A percentile compares a stretch with the other conserved stretches of the same genome.
Evolutionary conservation across 1,284 basidiomycete species (phyloP).

Genomic region (Pseudomicrostroma phylloplanum): DNA sequence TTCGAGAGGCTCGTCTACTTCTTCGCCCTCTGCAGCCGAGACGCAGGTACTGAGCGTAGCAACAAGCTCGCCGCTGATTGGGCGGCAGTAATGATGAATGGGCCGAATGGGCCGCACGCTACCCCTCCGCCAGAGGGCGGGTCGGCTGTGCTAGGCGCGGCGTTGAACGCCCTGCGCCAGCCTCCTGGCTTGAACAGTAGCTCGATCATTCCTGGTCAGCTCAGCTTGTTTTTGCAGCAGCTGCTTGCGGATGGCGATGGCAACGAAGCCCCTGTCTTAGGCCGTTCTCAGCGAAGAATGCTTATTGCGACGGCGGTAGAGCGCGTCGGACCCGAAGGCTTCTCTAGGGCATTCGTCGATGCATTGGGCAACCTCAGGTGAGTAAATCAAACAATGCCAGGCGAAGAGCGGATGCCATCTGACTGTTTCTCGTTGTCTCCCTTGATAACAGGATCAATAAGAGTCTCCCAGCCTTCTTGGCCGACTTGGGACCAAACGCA

Average conservation of each 20-base stretch:
- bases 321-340: slow-evolving; percentile 41
- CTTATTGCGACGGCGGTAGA: slow-evolving; percentile 42
- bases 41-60: slow-evolving; percentile 16
- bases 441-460: slow-evolving; percentile 6
- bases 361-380: slow-evolving; percentile 31
- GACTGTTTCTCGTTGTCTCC: slow-evolving; percentile 6
- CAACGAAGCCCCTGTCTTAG: slow-evolving; percentile 27
- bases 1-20: slow-evolving; percentile 13
- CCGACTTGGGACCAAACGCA: slow-evolving; percentile 34
- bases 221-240: slow-evolving; percentile 64
- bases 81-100: slow-evolving; percentile 7
- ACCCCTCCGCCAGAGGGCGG: slow-evolving; percentile 12
- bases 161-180: slow-evolving; percentile 60
- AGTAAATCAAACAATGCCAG: slow-evolving; percentile 17
- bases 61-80: slow-evolving; percentile 15
- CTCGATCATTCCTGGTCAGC: slow-evolving; percentile 66
- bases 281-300: slow-evolving; percentile 32
- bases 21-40: slow-evolving; percentile 22
- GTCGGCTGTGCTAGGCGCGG: slow-evolving; percentile 54
- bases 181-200: slow-evolving; percentile 59
- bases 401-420: slow-evolving; percentile 5
- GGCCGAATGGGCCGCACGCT: slow-evolving; percentile 10
- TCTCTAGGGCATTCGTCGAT: slow-evolving; percentile 38
- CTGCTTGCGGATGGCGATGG: slow-evolving; percentile 31
- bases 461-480: slow-evolving; percentile 18